Evolutionary conservation across 768 basidiomycete genomes (phyloP).

Genomic region (Phaffia tasmanica): DNA sequence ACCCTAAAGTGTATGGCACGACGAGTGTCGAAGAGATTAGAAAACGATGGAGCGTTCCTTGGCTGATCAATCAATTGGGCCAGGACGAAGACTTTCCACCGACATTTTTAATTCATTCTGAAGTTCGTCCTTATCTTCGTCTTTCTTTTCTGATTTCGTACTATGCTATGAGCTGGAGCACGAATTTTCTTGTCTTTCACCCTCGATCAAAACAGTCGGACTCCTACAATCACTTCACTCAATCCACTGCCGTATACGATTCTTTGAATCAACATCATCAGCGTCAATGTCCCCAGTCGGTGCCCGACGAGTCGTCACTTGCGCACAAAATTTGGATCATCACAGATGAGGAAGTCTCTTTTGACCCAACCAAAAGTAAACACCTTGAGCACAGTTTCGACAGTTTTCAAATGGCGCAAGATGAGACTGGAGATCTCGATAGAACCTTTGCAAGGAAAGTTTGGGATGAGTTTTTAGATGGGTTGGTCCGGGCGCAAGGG

Average conservation of each 20-base stretch:
- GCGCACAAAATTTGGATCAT: conserved; percentile 2
- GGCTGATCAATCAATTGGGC: background rate
- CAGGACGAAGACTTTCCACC: background rate
- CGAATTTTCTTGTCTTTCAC: background rate
- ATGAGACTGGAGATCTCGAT: background rate
- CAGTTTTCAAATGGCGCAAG: background rate
- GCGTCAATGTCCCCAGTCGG: no score
- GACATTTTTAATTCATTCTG: background rate
- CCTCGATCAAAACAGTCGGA: background rate
- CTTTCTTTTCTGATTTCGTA: background rate
- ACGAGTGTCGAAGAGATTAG: conserved; percentile 3
- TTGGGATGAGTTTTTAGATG: conserved; percentile 1
- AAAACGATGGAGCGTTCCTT: background rate
- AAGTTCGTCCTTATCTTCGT: background rate
- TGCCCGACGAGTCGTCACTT: no score
- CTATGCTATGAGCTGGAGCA: background rate
- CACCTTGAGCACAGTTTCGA: conserved; percentile 3
- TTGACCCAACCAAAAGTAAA: background rate
- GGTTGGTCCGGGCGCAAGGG: background rate
- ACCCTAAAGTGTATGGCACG: conserved; percentile 2
- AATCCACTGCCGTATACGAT: background rate
- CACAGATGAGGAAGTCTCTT: background rate
- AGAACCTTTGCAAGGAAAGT: background rate
- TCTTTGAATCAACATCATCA: background rate
- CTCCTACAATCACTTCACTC: background rate